These are phyloP conservation scores for Iris pallida DNA, from an alignment of 116 monocot genomes.

Conservation along the genomic window DNA sequence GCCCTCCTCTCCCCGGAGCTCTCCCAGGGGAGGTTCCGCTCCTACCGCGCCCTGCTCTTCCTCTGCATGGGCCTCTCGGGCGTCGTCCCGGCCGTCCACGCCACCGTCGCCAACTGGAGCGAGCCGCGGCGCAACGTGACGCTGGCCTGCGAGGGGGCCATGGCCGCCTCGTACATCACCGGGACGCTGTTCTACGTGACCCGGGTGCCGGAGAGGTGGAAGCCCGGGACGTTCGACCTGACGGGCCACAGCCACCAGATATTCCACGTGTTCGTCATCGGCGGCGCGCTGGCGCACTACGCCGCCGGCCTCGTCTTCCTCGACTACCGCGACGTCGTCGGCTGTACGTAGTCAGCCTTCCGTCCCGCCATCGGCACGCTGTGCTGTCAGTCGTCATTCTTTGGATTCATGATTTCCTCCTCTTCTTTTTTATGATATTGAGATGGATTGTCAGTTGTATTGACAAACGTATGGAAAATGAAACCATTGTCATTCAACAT, in stretches of 20 bases:
- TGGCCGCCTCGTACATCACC: constrained; percentile 50
- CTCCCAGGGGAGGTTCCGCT: constrained; percentile 35
- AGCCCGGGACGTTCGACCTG: constrained; percentile 68
- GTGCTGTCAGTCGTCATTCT: too few relatives aligned
- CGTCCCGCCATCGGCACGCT: too few relatives aligned
- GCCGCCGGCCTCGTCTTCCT: constrained; percentile 58
- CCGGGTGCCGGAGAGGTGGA: constrained; percentile 83
- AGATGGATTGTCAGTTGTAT: too few relatives aligned
- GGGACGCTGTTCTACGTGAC: constrained; percentile 62
- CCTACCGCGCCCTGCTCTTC: constrained; percentile 67
- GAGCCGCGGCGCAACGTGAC: constrained; percentile 45
- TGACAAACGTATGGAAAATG: too few relatives aligned
- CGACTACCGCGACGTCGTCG: constrained; percentile 38
- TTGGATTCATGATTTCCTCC: too few relatives aligned
- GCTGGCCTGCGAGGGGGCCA: constrained; percentile 62
- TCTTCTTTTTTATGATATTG: too few relatives aligned
- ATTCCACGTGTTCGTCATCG: constrained; percentile 73
- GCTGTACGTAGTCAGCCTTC: constrained; percentile 18
- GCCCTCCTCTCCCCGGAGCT: constrained; percentile 55
- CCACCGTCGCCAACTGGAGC: constrained; percentile 51
- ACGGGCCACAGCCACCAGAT: constrained; percentile 88
- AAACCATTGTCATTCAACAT: too few relatives aligned
- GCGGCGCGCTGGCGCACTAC: constrained; percentile 81
- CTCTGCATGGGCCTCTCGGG: constrained; percentile 67
- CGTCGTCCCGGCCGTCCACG: constrained; percentile 68